Evolutionary conservation across 805 yeast genomes (phyloP), one percentile per base, ranked within the genome.

Genomic region (Kuraishia hungarica): DNA sequence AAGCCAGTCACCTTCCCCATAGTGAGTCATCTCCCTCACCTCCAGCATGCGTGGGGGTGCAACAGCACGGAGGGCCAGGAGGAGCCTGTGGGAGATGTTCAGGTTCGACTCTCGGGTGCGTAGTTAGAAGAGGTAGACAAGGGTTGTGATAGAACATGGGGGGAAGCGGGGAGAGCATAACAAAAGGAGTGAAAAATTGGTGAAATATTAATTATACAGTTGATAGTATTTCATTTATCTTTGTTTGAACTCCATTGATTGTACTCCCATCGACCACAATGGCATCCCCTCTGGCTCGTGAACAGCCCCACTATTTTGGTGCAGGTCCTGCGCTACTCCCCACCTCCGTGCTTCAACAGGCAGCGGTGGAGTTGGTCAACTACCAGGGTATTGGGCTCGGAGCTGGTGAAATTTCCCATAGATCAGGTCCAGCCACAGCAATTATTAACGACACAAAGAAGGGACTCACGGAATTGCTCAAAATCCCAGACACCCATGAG

Each of bases 301-400:
- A 78, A 68, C 84, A 84, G 64, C 90, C 91, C 55, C 75, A 81
- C 65, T 89, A 94, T 68, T 94, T 90, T 65, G 99, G 98, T 56
- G 98, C 99, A n/a, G 99, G 99, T 15, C 99, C 99, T 52, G 99
- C 99, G 1, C 79, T 85, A 53, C 77, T 94, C 50, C 97, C 98
- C 39, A 83, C 93, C 2, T 65, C 71, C 2, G 98, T 93, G 1
- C 78, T 94, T 54, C 86, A 89, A 71, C 86, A 89, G 72, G 97
- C 97, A 4, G 96, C 97, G 1, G 67, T 69, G 35, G 98, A 94
- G 67, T 75, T 94, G 59, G 67, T 94, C 58, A 81, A 84, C 64
- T 94, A 81, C 71, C 74, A 87, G 54, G 77, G 74, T 48, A 73
- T 77, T 39, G 96, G 92, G 26, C 77, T 94, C 56, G 99, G 99